Evolutionary conservation across 768 basidiomycete genomes (phyloP).

Genomic region (Tricholoma hemisulphureum): DNA sequence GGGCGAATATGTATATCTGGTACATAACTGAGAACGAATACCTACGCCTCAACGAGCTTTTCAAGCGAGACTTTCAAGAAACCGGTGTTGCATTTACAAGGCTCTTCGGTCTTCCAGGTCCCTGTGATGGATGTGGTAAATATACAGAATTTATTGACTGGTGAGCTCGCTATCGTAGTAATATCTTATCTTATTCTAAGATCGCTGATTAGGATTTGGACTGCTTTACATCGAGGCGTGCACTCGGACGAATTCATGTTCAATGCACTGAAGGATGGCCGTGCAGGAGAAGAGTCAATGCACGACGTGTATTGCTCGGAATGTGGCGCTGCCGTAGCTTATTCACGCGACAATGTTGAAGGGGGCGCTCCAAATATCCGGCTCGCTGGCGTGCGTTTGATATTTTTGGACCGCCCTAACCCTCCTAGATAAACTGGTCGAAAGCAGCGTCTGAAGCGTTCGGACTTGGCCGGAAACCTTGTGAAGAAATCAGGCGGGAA

Average conservation of each 20-base stretch:
- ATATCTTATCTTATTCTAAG: background rate
- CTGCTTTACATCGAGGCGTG: background rate
- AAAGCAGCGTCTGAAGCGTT: background rate
- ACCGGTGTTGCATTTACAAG: background rate
- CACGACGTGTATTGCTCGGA: slow-evolving; percentile 1
- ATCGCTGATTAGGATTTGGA: background rate
- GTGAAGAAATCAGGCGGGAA: background rate
- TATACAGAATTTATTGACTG: slow-evolving; percentile 1
- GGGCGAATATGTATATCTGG: background rate
- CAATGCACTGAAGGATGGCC: background rate
- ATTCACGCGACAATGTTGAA: background rate
- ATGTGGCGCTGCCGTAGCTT: background rate
- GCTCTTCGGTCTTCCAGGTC: background rate
- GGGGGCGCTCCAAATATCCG: background rate
- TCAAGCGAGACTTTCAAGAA: background rate
- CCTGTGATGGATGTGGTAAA: background rate
- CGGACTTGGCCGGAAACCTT: background rate
- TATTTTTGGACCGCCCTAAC: background rate
- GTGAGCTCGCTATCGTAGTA: background rate
- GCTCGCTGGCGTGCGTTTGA: background rate
- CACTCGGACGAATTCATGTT: background rate
- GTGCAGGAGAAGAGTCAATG: background rate
- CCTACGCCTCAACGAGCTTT: background rate
- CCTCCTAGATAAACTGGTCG: background rate
- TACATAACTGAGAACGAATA: slow-evolving; percentile 1